phyloP scores from a whole-genome alignment of 2,329 filamentous ascomycete genomes.

The Lomentospora prolificans region DNA sequence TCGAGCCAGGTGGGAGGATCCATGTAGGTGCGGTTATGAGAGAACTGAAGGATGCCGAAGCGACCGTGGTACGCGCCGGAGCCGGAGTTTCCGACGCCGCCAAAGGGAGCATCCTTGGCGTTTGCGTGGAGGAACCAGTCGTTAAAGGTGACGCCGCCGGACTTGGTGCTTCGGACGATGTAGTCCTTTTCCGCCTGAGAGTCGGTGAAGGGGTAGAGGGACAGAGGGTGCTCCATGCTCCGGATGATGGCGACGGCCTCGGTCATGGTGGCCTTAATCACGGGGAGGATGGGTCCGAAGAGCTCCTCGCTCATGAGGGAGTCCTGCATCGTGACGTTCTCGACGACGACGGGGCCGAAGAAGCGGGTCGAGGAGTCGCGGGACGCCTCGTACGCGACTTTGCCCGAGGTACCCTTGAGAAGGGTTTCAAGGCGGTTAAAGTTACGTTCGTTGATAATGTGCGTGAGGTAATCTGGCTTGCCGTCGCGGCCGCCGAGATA shows the following conservation, averaged over 20 bases:
- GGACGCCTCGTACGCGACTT: constrained; percentile 13
- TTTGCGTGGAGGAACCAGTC: constrained; percentile 34
- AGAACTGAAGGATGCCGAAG: constrained; percentile 34
- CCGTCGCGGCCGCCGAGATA: constrained; percentile 19
- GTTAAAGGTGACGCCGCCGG: constrained; percentile 42
- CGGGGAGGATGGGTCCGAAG: constrained; percentile 33
- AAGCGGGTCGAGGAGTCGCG: neutral
- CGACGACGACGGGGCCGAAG: constrained; percentile 25
- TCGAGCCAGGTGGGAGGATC: constrained; percentile 25
- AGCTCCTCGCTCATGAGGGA: constrained; percentile 32
- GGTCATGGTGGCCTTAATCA: constrained; percentile 23
- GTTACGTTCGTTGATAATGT: constrained; percentile 32
- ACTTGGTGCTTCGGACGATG: constrained; percentile 28
- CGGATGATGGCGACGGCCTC: constrained; percentile 21
- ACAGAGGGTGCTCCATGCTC: constrained; percentile 24
- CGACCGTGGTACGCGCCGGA: constrained; percentile 38
- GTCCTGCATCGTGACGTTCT: constrained; percentile 24
- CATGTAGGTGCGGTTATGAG: constrained; percentile 27
- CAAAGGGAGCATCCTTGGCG: constrained; percentile 33
- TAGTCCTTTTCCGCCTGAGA: constrained; percentile 24
- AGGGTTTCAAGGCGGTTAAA: constrained; percentile 29
- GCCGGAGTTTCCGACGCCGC: constrained; percentile 39
- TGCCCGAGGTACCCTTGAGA: constrained; percentile 24
- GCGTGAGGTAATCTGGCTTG: constrained; percentile 16
- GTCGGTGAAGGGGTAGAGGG: constrained; percentile 30